phyloP scores from a whole-genome alignment of 345 rosid species.

The Cardamine occulta region DNA sequence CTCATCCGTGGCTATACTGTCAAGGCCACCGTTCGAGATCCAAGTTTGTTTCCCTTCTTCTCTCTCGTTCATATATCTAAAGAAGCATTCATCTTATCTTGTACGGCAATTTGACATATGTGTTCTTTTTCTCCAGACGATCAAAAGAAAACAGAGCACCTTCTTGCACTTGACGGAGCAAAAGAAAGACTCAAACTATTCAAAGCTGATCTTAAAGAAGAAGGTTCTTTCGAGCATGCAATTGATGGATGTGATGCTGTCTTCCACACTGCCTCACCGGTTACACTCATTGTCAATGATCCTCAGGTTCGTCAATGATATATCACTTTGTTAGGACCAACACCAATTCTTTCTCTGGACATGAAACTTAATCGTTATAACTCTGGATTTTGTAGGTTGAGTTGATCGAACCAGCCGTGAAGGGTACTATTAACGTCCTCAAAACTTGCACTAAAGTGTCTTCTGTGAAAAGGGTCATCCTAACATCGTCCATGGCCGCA shows the following conservation, averaged over 20 bases:
- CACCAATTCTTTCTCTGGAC: not conserved
- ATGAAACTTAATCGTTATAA: no score
- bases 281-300: slow-evolving; percentile 35
- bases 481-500: slow-evolving; percentile 51
- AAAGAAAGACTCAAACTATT: slow-evolving; percentile 39
- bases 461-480: slow-evolving; percentile 48
- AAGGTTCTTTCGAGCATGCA: slow-evolving; percentile 38
- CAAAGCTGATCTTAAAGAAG: slow-evolving; percentile 5
- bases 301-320: slow-evolving; percentile 38
- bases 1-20: slow-evolving; percentile 1
- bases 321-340: not conserved
- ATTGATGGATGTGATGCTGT: slow-evolving; percentile 57
- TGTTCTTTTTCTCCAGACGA: slow-evolving; percentile 30
- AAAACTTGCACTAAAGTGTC: slow-evolving; percentile 47
- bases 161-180: slow-evolving; percentile 33
- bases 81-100: not conserved
- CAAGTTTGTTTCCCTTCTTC: not conserved
- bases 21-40: not conserved
- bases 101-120: not conserved
- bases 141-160: slow-evolving; percentile 30
- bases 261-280: slow-evolving; percentile 59
- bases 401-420: slow-evolving; percentile 51
- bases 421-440: slow-evolving; percentile 52
- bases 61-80: no score
- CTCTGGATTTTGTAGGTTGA: slow-evolving; percentile 36